phyloP scores from a whole-genome alignment of 1,139 yeast species.

The Taphrina confusa region DNA sequence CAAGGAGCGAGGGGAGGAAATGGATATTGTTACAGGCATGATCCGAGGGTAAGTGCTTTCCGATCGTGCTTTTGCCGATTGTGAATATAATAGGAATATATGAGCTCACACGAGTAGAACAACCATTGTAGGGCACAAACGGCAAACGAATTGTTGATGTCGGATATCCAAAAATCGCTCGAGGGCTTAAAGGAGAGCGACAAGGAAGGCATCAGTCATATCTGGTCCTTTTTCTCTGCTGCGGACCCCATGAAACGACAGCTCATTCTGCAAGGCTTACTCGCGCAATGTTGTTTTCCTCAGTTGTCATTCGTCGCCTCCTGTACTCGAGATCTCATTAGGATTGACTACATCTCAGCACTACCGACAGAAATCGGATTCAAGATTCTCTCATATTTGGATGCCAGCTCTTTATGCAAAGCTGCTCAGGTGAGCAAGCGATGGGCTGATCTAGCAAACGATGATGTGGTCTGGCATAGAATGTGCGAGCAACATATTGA shows the following conservation, averaged over 20 bases:
- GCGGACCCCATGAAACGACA: constrained; percentile 69
- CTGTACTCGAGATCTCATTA: constrained; percentile 73
- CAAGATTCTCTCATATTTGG: constrained; percentile 82
- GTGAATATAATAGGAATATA: background rate
- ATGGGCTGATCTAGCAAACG: constrained; percentile 90
- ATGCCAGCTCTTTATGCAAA: constrained; percentile 84
- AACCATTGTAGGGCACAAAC: constrained; percentile 79
- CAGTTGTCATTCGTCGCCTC: constrained; percentile 80
- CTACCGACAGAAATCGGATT: constrained; percentile 83
- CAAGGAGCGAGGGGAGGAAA: constrained; percentile 29
- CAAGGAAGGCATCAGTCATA: constrained; percentile 68
- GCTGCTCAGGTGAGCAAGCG: constrained; percentile 88
- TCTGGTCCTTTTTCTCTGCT: constrained; percentile 76
- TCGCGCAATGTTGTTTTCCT: constrained; percentile 92
- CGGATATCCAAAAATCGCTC: constrained; percentile 50
- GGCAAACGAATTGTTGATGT: constrained; percentile 64
- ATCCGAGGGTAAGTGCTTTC: constrained; percentile 17
- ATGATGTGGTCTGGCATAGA: constrained; percentile 95
- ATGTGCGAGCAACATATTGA: constrained; percentile 98
- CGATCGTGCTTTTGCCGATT: background rate
- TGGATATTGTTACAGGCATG: constrained; percentile 30
- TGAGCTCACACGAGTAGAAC: constrained; percentile 51
- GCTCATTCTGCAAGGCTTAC: constrained; percentile 75
- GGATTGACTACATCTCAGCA: constrained; percentile 83
- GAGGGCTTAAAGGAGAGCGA: constrained; percentile 63